phyloP scores from a whole-genome alignment of 2,329 filamentous ascomycete genomes.

The Coniella vitis region DNA sequence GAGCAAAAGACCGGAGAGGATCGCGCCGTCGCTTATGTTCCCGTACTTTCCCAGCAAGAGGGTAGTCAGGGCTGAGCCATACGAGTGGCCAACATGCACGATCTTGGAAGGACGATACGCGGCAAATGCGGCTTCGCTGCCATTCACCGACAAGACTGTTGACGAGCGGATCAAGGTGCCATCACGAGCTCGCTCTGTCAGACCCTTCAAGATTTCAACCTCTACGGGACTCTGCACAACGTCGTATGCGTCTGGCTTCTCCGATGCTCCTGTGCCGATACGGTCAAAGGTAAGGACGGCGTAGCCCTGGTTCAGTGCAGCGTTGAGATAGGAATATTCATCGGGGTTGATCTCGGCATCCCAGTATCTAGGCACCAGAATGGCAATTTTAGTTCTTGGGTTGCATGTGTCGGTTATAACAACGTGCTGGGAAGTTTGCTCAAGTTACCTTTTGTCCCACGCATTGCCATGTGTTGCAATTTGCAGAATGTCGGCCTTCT shows the following conservation, averaged over 20 bases:
- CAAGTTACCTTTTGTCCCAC: slow-evolving; percentile 38
- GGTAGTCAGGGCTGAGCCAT: slow-evolving; percentile 17
- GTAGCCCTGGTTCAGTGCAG: slow-evolving; percentile 29
- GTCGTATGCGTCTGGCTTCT: slow-evolving; percentile 30
- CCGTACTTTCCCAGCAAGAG: slow-evolving; percentile 18
- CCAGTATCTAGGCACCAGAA: slow-evolving; percentile 32
- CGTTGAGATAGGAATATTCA: slow-evolving; percentile 30
- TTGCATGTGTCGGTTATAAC: no score
- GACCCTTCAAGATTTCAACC: slow-evolving; percentile 29
- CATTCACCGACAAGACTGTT: slow-evolving; percentile 3
- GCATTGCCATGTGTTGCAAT: slow-evolving; percentile 36
- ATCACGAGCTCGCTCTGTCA: slow-evolving; percentile 30
- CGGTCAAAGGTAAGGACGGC: slow-evolving; percentile 33
- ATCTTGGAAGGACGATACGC: slow-evolving; percentile 25
- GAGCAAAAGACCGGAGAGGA: slow-evolving; percentile 30
- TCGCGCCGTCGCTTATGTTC: slow-evolving; percentile 29
- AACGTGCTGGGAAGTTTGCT: background rate
- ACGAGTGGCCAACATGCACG: slow-evolving; percentile 23
- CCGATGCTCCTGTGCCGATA: slow-evolving; percentile 29
- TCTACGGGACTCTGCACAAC: slow-evolving; percentile 32
- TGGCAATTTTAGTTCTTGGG: no score
- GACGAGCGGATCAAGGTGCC: slow-evolving; percentile 25
- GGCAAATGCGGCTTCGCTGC: slow-evolving; percentile 14
- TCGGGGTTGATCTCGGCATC: slow-evolving; percentile 23
- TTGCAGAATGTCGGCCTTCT: slow-evolving; percentile 25